Base-by-base conservation (phyloP, 345 rosid genomes). In the Lepidium africanum region DNA sequence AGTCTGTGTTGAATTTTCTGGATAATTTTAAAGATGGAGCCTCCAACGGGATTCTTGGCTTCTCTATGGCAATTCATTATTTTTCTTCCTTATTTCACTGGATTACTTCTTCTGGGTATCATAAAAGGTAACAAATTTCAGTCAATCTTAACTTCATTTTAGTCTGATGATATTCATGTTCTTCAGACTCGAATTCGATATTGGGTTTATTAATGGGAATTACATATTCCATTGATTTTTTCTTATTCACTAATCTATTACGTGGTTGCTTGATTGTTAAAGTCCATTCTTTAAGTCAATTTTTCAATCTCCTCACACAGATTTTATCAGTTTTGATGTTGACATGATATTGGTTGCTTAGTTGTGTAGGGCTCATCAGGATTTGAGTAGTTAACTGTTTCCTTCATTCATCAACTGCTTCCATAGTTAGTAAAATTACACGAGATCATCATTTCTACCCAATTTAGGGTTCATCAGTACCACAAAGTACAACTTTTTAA, bases 31-130 rank as follows among this genome's bases (percentile, higher is more conserved):
- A 33, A n/a, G 45, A 93, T 94, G 99, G 96, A 87, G 84, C 96
- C 95, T 65, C 91, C 96, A 48, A 79, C 30, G 36, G 99, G 96
- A 23, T 32, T 87, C 54, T 73, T 77, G 69, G 76, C 91, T 81
- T 59, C 96, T 51, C 37, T 87, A 8, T 85, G 92, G 93, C 77
- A 69, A 66, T 89, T 94, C 37, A 65, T 87, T 43, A 64, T 82
- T 72, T 94, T 94, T 71, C 80, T 94, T 12, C 99, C 99, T 76
- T 87, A 76, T 82, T 94, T 94, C 84, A 51, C 61, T 52, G 96
- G 91, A 0, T 83, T 94, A 43, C 83, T 94, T 23, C 64, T 91
- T 69, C 85, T 94, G 21, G 99, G 97, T 53, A 57, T 75, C 54
- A 65, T 80, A 56, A 91, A 94, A 83, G 99, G 99, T 86, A 56